Evolutionary conservation across 192 early-diverging fungal genomes (phyloP).

Genomic region (Rhizophagus prolifer): DNA sequence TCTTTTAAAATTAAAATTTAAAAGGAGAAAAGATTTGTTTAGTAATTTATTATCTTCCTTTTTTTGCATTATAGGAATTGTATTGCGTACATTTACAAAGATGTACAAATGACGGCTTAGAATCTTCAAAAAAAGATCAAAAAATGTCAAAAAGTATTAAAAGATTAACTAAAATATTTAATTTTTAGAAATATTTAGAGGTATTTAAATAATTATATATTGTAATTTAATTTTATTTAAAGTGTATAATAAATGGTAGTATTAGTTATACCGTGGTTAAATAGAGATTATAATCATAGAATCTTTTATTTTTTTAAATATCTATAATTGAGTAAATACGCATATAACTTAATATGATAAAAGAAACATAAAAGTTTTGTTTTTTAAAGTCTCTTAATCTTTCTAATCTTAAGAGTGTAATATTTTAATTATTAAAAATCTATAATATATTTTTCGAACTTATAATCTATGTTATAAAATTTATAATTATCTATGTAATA

Average conservation of each 20-base stretch:
- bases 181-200: not conserved
- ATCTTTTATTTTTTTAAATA: not conserved
- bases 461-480: too few species aligned
- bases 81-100: not conserved
- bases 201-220: not conserved
- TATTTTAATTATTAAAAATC: too few species aligned
- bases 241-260: too few species aligned
- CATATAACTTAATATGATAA: not conserved
- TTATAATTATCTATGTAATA: not conserved
- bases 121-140: not conserved
- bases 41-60: not conserved
- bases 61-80: not conserved
- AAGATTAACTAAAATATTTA: not conserved
- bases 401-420: too few species aligned
- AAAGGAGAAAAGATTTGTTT: not conserved
- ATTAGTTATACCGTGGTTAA: not conserved
- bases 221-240: not conserved
- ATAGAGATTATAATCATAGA: not conserved
- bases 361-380: not conserved
- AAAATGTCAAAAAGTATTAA: not conserved
- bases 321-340: too few species aligned
- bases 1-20: not conserved
- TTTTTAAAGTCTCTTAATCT: too few species aligned
- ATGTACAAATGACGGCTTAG: not conserved
- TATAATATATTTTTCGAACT: too few species aligned